Base-by-base conservation (phyloP, 176 grass and related monocot species). In the Oryza officinalis region DNA sequence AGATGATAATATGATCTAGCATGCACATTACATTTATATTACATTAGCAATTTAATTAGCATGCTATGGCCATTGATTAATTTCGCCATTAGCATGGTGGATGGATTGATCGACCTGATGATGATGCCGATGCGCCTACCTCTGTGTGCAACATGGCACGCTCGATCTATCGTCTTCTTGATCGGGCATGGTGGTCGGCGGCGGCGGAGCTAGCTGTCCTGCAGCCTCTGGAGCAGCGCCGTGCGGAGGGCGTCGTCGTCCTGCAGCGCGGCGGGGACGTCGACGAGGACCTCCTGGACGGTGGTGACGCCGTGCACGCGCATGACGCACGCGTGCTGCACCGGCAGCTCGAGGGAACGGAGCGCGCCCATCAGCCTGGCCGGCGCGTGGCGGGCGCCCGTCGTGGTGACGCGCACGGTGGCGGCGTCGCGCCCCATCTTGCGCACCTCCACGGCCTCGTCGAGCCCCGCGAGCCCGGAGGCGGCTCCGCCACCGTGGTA, bases 291-390 rank as follows among this genome's bases (percentile, higher is more conserved):
- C 31, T 96, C 91, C 79, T 93, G 91, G 69, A 96, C 88, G 10
- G 89, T 86, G n/a, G 52, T 57, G 4, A 83, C 12, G 38, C 87
- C 91, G 40, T 81, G 85, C 77, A 89, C 49, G 61, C 86, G 82
- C 49, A 67, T 80, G 12, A 96, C 68, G 74, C 86, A 87, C 12
- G 91, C 91, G 85, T 93, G 91, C 60, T 85, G 80, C 25, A 93
- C 86, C 47, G 40, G 85, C 52, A 93, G 57, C 12, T 89, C 86
- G 45, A 93, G 81, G 5, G 87, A 75, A 3, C 80, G 72, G 26
- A 96, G 79, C 40, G 86, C 84, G 67, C 64, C 50, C 94, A 96
- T 96, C 74, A 96, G 86, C 63, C 78, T 22, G 27, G 91, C 91
- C 2, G 94, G 68, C 6, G 88, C 86, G 73, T 93, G 86, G 68